Conservation (phyloP, 495 filamentous ascomycete genomes). For the Opeltia flavorubescens region DNA sequence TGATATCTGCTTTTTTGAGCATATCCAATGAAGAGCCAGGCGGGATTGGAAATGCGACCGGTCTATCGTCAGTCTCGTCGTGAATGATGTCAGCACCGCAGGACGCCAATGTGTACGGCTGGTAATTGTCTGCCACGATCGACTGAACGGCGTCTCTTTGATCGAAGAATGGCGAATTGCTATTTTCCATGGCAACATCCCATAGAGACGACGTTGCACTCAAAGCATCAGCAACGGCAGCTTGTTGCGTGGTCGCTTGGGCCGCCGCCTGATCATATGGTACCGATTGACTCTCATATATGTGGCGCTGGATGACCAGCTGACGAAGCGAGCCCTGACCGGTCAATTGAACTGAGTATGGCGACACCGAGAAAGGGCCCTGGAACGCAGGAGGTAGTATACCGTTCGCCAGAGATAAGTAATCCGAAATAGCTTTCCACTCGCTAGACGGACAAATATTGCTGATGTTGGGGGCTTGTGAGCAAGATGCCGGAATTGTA, state of each 20-base stretch:
- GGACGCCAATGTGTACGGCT: conserved; percentile 4
- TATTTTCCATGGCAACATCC: not conserved
- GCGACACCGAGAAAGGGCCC: not conserved
- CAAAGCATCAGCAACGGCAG: conserved; percentile 6
- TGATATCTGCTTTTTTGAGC: not conserved
- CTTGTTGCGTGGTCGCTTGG: conserved; percentile 4
- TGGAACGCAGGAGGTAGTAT: not conserved
- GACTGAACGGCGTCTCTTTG: conserved; percentile 6
- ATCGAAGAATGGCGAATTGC: not conserved
- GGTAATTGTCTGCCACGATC: conserved; percentile 1
- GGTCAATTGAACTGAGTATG: not conserved
- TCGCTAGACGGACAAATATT: conserved; percentile 3
- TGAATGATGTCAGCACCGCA: conserved; percentile 1
- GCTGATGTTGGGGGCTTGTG: not conserved
- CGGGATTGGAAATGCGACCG: conserved; percentile 2
- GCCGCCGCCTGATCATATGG: not conserved
- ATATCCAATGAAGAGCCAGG: not conserved
- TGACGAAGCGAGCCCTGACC: conserved; percentile 6
- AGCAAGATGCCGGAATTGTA: not conserved
- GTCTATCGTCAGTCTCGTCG: not conserved
- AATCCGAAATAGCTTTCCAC: conserved; percentile 2
- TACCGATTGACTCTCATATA: not conserved
- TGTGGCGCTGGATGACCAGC: not conserved
- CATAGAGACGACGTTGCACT: not conserved
- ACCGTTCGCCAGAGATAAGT: not conserved